A percentile compares a stretch with the other conserved stretches of the same genome.
phyloP scores from a whole-genome alignment of 306 rosid species.

The Vachellia pachyceras region DNA sequence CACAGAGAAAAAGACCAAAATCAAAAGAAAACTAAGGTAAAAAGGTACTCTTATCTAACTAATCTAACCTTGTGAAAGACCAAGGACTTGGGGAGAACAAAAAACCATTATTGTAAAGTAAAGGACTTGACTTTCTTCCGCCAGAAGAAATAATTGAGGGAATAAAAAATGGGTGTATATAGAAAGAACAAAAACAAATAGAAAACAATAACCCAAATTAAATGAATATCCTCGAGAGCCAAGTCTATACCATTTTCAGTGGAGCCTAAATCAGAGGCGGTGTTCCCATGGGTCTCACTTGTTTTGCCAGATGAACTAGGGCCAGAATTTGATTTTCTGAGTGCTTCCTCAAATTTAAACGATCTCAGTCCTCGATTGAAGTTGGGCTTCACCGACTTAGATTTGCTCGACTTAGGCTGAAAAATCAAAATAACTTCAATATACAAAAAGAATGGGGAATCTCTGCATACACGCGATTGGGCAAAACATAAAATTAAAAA shows the following conservation, averaged over 20 bases:
- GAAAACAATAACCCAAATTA: not conserved
- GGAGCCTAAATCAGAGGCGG: constrained; percentile 21
- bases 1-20: not conserved
- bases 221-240: not conserved
- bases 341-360: constrained; percentile 14
- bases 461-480: not conserved
- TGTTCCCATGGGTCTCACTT: constrained; percentile 5
- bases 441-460: not conserved
- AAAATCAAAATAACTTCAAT: not conserved
- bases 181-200: not conserved
- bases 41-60: not conserved
- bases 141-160: not conserved
- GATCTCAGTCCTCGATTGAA: constrained; percentile 7
- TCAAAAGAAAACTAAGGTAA: not conserved
- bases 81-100: not conserved
- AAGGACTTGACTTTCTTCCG: not conserved
- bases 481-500: not conserved
- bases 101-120: not conserved
- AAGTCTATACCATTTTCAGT: constrained; percentile 43
- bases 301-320: constrained; percentile 21
- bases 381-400: constrained; percentile 29
- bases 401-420: constrained; percentile 39
- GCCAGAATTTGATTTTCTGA: not conserved
- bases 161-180: not conserved
- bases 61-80: not conserved